Conservation (phyloP, 441 rosid genomes). For the Gossypium davidsonii region DNA sequence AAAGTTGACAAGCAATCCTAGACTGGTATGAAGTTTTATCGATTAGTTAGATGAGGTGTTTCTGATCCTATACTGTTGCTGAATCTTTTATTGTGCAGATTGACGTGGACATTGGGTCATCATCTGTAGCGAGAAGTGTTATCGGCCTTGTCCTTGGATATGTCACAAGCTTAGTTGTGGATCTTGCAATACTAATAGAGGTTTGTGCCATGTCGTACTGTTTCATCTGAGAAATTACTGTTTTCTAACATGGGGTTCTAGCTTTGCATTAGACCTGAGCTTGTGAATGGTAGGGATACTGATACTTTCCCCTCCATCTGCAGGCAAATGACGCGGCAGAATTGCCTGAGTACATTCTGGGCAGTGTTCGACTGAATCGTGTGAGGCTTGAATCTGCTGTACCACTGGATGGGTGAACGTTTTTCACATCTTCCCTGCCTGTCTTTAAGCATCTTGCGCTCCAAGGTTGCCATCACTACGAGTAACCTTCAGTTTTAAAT, state of each 20-base stretch:
- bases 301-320: background rate
- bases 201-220: too few species aligned
- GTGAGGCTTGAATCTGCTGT: conserved; percentile 64
- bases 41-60: background rate
- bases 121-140: conserved; percentile 94
- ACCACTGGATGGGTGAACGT: conserved; percentile 47
- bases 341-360: conserved; percentile 90
- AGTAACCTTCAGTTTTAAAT: background rate
- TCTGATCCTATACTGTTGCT: background rate
- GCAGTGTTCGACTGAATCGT: conserved; percentile 80
- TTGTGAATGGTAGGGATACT: background rate
- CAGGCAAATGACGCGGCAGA: conserved; percentile 85
- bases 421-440: background rate
- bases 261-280: too few species aligned
- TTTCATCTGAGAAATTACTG: too few species aligned
- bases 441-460: background rate
- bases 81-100: conserved; percentile 43
- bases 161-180: conserved; percentile 87
- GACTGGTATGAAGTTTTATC: background rate
- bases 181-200: too few species aligned
- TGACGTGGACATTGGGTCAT: conserved; percentile 97
- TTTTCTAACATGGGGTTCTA: too few species aligned
- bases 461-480: background rate
- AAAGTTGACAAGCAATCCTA: background rate
- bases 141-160: conserved; percentile 93